Percentiles rank a stretch among this genome's conserved stretches.
phyloP scores from a whole-genome alignment of 805 yeast species.

The Yamadazyma laniorum region DNA sequence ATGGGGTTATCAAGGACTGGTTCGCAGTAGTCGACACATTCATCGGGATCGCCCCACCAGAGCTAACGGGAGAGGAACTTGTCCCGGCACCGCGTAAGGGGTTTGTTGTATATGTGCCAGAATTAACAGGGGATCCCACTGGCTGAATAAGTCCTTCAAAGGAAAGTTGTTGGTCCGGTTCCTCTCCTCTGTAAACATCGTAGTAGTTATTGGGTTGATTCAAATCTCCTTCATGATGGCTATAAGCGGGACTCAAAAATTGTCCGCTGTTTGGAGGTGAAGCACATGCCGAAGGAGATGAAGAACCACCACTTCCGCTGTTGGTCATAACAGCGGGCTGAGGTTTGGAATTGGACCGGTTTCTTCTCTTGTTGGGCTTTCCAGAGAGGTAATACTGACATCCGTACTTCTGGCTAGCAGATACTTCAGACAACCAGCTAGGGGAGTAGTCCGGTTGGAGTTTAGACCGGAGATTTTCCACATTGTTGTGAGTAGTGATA shows the following conservation, averaged over 20 bases:
- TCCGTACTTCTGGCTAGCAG: conserved; percentile 40
- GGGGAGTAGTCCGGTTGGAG: conserved; percentile 30
- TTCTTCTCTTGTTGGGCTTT: conserved; percentile 9
- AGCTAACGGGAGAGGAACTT: neutral
- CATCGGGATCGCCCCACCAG: no score
- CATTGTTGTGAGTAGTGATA: conserved; percentile 19
- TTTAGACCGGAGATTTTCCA: conserved; percentile 26
- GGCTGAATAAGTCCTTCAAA: neutral
- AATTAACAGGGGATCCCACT: neutral
- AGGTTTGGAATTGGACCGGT: conserved; percentile 11
- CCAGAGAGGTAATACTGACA: conserved; percentile 29
- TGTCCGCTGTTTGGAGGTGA: neutral
- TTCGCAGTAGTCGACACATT: no score
- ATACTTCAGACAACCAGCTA: conserved; percentile 29
- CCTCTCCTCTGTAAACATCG: neutral
- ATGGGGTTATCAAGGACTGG: neutral
- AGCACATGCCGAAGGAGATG: no score
- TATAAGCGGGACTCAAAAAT: no score
- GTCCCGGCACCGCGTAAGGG: neutral
- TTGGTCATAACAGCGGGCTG: neutral
- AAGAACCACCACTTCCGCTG: no score
- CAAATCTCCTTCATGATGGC: no score
- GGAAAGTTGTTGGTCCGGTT: neutral
- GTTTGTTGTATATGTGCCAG: neutral
- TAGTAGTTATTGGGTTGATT: neutral